Evolutionary conservation across 2,329 filamentous ascomycete genomes (phyloP), one percentile per base, ranked within the genome.

Genomic region (Penicillium sp.): DNA sequence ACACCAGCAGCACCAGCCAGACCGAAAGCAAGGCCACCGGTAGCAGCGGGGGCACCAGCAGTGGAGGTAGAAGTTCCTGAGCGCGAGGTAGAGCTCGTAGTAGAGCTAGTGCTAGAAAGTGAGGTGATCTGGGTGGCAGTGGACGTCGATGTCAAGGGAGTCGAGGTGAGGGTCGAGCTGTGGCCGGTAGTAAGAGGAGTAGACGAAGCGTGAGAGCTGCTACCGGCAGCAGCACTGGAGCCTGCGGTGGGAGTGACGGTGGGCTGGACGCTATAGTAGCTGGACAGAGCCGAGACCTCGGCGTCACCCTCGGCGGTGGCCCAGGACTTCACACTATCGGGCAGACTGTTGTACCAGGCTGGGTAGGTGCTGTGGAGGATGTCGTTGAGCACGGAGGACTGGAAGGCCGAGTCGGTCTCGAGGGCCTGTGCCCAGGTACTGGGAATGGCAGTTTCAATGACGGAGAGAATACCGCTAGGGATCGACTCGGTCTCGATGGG

Each of bases 1-100:
- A 67, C 55, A 60, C 64, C 66, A 14, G 54, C 64, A 10, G 62
- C 64, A 6, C 64, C 66, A 33, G 59, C 66, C 37, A 68, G 49
- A 33, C 60, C 55, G 22, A 66, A 37, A 6, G 62, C 61, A n/a
- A 65, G 55, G 53, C 60, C 62, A 33, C 60, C 61, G 14, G 66
- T 63, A 3, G 67, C 62, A 46, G 65, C 62, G 22, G 57, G 59
- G 28, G 52, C 62, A 57, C 56, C 64, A 26, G 35, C 45, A 48
- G 55, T 59, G 8, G 59, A 63, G 4, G 58, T 56, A 2, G 65
- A 59, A n/a, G 52, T 26, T 16, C 57, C 43, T 38, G 61, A 55
- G 26, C 53, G 56, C 4, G 63, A 64, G 0, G 49, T 28, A 10
- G 61, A 59, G 25, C 25, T 40, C 4, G 60, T 54, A 11, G 56